A percentile compares a stretch with the other conserved stretches of the same genome.
These are phyloP conservation scores for Colletotrichum lupini DNA, from an alignment of 2,329 filamentous ascomycete genomes.

Conservation along the genomic window DNA sequence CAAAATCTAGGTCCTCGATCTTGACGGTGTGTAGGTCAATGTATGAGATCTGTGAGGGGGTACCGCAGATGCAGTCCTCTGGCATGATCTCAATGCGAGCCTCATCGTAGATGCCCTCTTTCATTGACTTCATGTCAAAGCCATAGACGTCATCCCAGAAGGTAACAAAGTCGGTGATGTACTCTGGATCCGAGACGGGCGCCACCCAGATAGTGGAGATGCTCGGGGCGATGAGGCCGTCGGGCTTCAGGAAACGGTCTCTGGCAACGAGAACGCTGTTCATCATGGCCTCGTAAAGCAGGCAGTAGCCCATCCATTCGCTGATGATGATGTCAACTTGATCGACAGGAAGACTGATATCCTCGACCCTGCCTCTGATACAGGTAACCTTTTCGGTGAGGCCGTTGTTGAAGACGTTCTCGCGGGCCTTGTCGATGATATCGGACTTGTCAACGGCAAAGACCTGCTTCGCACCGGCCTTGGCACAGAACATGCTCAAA, in stretches of 20 bases:
- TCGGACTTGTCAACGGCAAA: slow-evolving; percentile 93
- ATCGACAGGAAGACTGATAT: slow-evolving; percentile 80
- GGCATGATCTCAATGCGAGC: slow-evolving; percentile 81
- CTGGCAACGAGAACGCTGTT: slow-evolving; percentile 90
- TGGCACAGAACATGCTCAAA: slow-evolving; percentile 93
- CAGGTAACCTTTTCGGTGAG: slow-evolving; percentile 81
- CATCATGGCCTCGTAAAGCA: slow-evolving; percentile 96
- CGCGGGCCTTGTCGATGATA: slow-evolving; percentile 87
- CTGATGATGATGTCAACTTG: slow-evolving; percentile 95
- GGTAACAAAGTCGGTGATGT: slow-evolving; percentile 78
- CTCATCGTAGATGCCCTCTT: slow-evolving; percentile 83
- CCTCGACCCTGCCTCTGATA: slow-evolving; percentile 87
- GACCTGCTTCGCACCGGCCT: slow-evolving; percentile 86
- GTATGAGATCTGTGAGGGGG: slow-evolving; percentile 74
- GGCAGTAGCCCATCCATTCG: slow-evolving; percentile 97
- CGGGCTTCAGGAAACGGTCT: slow-evolving; percentile 84
- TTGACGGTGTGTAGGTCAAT: slow-evolving; percentile 81
- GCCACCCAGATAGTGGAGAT: slow-evolving; percentile 86
- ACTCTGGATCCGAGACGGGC: slow-evolving; percentile 81
- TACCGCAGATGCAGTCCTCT: slow-evolving; percentile 67
- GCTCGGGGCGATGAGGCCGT: slow-evolving; percentile 87
- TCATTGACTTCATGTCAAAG: slow-evolving; percentile 94
- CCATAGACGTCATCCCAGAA: slow-evolving; percentile 96
- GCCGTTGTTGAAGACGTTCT: slow-evolving; percentile 86
- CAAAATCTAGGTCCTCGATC: slow-evolving; percentile 80